Evolutionary conservation across 2,329 filamentous ascomycete species (phyloP).

Genomic region (Neofusicoccum parvum): DNA sequence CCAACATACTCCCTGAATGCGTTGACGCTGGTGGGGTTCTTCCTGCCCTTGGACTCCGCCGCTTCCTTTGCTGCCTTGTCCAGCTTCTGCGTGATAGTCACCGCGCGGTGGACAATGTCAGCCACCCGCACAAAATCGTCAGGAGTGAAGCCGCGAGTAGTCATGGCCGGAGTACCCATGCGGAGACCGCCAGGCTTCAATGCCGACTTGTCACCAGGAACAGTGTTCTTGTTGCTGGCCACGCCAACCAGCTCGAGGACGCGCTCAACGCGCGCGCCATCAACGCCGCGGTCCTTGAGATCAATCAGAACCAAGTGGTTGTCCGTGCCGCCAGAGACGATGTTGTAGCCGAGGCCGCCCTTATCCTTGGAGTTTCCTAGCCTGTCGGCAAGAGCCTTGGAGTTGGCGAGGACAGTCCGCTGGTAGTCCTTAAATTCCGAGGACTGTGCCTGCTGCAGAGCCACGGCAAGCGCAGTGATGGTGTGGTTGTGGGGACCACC

Average conservation of each 20-base stretch:
- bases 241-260: slow-evolving; percentile 91
- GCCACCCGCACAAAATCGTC: slow-evolving; percentile 78
- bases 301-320: slow-evolving; percentile 95
- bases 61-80: slow-evolving; percentile 43
- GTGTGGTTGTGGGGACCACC: slow-evolving; percentile 99
- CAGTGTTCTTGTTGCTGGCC: slow-evolving; percentile 99
- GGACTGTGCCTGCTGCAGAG: slow-evolving; percentile 87
- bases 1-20: slow-evolving; percentile 46
- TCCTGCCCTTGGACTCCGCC: slow-evolving; percentile 39
- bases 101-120: slow-evolving; percentile 45
- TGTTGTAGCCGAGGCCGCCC: slow-evolving; percentile 74
- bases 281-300: slow-evolving; percentile 83
- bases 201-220: slow-evolving; percentile 95
- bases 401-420: slow-evolving; percentile 84
- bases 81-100: slow-evolving; percentile 44
- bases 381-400: slow-evolving; percentile 79
- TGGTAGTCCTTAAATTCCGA: slow-evolving; percentile 94
- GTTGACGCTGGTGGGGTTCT: slow-evolving; percentile 42
- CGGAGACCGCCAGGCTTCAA: slow-evolving; percentile 93
- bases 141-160: slow-evolving; percentile 87
- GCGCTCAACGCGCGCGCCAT: slow-evolving; percentile 86
- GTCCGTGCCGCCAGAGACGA: slow-evolving; percentile 93
- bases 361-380: slow-evolving; percentile 54
- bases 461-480: slow-evolving; percentile 92
- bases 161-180: slow-evolving; percentile 97